phyloP scores from a whole-genome alignment of 495 filamentous ascomycete species.

The Tuber microsphaerosporum region DNA sequence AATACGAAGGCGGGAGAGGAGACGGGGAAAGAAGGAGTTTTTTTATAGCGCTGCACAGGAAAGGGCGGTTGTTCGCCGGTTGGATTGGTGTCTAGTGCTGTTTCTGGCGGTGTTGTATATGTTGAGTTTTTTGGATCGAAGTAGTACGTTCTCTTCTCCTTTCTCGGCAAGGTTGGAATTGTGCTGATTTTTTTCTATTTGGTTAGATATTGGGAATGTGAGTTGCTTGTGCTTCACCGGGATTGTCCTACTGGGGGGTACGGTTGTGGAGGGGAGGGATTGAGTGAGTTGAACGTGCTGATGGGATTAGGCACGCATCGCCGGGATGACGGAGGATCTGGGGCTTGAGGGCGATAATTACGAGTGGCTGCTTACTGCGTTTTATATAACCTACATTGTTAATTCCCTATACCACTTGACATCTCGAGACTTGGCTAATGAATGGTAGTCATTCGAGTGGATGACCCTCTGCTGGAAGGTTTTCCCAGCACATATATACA shows the following conservation, averaged over 20 bases:
- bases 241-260: background rate
- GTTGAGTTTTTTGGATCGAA: constrained; percentile 49
- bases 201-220: constrained; percentile 40
- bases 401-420: background rate
- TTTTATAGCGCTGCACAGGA: constrained; percentile 73
- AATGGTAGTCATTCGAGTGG: constrained; percentile 59
- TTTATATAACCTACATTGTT: constrained; percentile 61
- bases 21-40: constrained; percentile 28
- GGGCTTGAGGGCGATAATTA: constrained; percentile 50
- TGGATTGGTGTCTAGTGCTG: constrained; percentile 67
- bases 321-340: constrained; percentile 53
- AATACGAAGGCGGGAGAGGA: constrained; percentile 15
- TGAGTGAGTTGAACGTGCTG: background rate
- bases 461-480: constrained; percentile 66
- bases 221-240: constrained; percentile 1
- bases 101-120: constrained; percentile 78
- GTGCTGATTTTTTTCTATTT: background rate
- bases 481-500: constrained; percentile 49
- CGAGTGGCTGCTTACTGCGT: constrained; percentile 71
- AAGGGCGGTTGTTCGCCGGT: constrained; percentile 58
- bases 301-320: constrained; percentile 43
- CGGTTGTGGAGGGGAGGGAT: background rate
- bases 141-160: constrained; percentile 30
- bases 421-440: constrained; percentile 4
- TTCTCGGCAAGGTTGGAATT: background rate